Percentiles rank a stretch among this genome's conserved stretches.
Conservation (phyloP, 495 filamentous ascomycete species). For the Aspergillus ostianus region DNA sequence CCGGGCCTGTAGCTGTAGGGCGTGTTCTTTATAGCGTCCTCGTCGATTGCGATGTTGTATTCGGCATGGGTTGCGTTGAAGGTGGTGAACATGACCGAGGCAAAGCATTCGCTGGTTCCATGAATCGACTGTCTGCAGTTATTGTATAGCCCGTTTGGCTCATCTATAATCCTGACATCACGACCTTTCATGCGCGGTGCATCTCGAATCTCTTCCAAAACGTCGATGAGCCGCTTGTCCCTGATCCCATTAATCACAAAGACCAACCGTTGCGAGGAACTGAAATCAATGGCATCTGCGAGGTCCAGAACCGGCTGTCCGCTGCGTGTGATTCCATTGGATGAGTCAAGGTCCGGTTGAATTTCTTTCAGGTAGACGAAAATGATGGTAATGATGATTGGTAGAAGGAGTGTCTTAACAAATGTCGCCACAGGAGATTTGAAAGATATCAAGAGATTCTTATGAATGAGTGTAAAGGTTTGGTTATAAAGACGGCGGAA, state of each 20-base stretch:
- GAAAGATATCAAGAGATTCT: slow-evolving; percentile 10
- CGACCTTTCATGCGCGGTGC: not conserved
- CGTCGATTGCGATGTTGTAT: not conserved
- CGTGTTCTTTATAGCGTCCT: not conserved
- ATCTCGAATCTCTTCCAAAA: not conserved
- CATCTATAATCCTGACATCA: not conserved
- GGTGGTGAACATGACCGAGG: not conserved
- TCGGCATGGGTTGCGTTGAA: not conserved
- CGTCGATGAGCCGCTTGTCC: not conserved
- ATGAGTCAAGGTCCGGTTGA: not conserved
- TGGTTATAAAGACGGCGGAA: slow-evolving; percentile 19
- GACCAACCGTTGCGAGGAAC: not conserved
- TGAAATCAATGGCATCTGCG: not conserved
- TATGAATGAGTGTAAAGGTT: slow-evolving; percentile 6
- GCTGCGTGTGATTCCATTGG: not conserved
- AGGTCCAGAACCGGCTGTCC: not conserved
- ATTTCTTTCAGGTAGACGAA: not conserved
- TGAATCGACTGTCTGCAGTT: not conserved
- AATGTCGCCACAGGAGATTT: slow-evolving; percentile 3
- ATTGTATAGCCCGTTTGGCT: not conserved
- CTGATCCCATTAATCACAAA: not conserved
- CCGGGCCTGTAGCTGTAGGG: not conserved
- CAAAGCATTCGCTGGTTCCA: not conserved
- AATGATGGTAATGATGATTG: not conserved
- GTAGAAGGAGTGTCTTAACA: not conserved